Base-by-base conservation (phyloP, 257 asterid genomes). In the Lycium barbarum region DNA sequence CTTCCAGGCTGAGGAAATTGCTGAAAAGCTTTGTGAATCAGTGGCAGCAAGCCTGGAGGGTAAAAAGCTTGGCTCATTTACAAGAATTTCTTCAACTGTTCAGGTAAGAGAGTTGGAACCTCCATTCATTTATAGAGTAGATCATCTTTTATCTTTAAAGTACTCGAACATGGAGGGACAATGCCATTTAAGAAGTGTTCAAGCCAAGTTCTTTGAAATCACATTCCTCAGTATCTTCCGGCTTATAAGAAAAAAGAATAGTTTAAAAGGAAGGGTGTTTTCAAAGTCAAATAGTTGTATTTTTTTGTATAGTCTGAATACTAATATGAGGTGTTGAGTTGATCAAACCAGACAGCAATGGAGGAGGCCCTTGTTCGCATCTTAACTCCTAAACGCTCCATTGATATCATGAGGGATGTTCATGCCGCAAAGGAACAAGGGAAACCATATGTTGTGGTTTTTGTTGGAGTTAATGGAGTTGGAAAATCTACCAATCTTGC, bases 401-500 rank as follows among this genome's bases (percentile, higher is more conserved):
- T 97, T 88, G 98, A 97, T 88, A 97, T 97, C 84, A 68, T 95
- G 90, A 94, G 99, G 89, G 99, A 97, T 90, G 99, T 97, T 80
- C 97, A 94, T 84, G 91, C 97, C 84, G 97, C 98, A 17, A 93
- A 92, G 91, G 98, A 97, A 89, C 99, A 91, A 82, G 93, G 96
- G 59, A 97, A 94, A 87, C 98, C 99, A 47, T 97, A 97, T 81
- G 98, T 97, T 74, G 98, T 97, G 87, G 99, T 97, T 86, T 97
- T 97, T 82, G 97, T 97, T 62, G 99, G 99, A 90, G 99, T 97
- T 86, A 97, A 97, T 86, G 98, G 98, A 80, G 98, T 97, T 65
- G 98, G 99, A 66, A 97, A 97, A 84, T 97, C 99, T 9, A 95
- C 99, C 84, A 97, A 97, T 88, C 98, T 97, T 85, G 99, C 99